A percentile compares a stretch with the other conserved stretches of the same genome.
Evolutionary conservation across 2,329 filamentous ascomycete genomes (phyloP).

Genomic region (Thermoascus crustaceus): DNA sequence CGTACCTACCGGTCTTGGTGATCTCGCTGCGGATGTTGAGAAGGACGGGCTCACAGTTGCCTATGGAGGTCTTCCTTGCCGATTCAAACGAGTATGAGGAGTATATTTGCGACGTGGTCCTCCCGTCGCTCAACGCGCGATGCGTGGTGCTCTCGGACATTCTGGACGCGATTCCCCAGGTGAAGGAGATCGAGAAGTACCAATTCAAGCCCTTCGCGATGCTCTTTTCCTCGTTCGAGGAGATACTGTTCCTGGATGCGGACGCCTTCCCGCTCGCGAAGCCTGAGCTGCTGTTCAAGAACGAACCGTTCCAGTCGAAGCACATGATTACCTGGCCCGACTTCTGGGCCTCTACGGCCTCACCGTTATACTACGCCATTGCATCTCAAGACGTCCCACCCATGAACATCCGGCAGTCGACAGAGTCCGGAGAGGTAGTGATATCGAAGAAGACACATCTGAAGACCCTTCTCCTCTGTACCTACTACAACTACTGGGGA

Average conservation of each 20-base stretch:
- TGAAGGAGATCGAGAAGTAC: constrained; percentile 33
- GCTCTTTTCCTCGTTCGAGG: constrained; percentile 43
- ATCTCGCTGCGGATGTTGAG: constrained; percentile 41
- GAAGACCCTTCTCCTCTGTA: constrained; percentile 37
- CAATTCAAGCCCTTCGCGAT: constrained; percentile 44
- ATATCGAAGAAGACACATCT: constrained; percentile 37
- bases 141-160: constrained; percentile 40
- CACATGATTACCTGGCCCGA: constrained; percentile 43
- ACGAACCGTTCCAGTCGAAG: constrained; percentile 33
- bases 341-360: constrained; percentile 36
- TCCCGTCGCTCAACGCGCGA: constrained; percentile 34
- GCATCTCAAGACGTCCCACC: constrained; percentile 19
- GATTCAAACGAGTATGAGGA: constrained; percentile 34
- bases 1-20: constrained; percentile 36
- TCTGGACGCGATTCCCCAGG: constrained; percentile 21
- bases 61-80: constrained; percentile 41
- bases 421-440: constrained; percentile 40
- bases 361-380: constrained; percentile 33
- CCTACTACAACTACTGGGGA: constrained; percentile 44
- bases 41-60: constrained; percentile 33
- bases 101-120: constrained; percentile 36
- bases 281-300: constrained; percentile 35
- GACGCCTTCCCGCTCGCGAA: constrained; percentile 39
- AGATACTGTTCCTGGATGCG: constrained; percentile 43
- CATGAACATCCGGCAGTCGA: constrained; percentile 22